Percentiles rank a stretch among this genome's conserved stretches.
phyloP scores from a whole-genome alignment of 441 rosid genomes.

The Jatropha multifida region DNA sequence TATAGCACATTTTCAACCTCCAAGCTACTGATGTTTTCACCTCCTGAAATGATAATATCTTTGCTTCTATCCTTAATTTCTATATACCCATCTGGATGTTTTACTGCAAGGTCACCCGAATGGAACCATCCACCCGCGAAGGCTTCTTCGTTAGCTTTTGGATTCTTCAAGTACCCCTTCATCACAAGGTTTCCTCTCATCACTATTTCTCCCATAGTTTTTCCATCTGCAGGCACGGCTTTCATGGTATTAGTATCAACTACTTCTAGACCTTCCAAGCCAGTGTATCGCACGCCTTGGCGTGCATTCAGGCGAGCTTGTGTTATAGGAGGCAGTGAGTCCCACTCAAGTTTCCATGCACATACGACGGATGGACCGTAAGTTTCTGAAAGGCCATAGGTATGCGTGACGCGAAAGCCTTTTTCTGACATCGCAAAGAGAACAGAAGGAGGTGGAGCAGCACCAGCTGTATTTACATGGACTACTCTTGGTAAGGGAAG shows the following conservation, averaged over 20 bases:
- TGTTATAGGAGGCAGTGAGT: slow-evolving; percentile 57
- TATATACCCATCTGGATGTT: slow-evolving; percentile 81
- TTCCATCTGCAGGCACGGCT: slow-evolving; percentile 76
- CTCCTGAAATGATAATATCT: slow-evolving; percentile 88
- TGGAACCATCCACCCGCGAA: slow-evolving; percentile 89
- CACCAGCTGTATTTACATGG: slow-evolving; percentile 83
- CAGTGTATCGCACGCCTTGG: slow-evolving; percentile 72
- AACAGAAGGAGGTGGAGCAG: slow-evolving; percentile 80
- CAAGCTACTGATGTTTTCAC: slow-evolving; percentile 88
- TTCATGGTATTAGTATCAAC: slow-evolving; percentile 56
- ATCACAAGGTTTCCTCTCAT: slow-evolving; percentile 74
- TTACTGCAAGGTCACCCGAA: slow-evolving; percentile 83
- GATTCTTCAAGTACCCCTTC: slow-evolving; percentile 89
- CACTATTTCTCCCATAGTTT: slow-evolving; percentile 74
- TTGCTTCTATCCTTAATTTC: slow-evolving; percentile 89
- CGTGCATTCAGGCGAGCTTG: slow-evolving; percentile 90
- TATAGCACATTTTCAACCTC: slow-evolving; percentile 73
- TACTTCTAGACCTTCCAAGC: slow-evolving; percentile 71
- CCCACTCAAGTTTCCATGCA: slow-evolving; percentile 96
- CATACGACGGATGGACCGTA: slow-evolving; percentile 84
- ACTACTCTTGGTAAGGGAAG: slow-evolving; percentile 82
- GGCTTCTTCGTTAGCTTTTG: slow-evolving; percentile 68
- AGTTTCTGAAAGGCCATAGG: slow-evolving; percentile 91
- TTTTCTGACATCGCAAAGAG: slow-evolving; percentile 63
- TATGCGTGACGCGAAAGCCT: slow-evolving; percentile 79